These are phyloP conservation scores for Neurospora pannonica DNA, from an alignment of 495 filamentous ascomycete genomes.

Conservation along the genomic window DNA sequence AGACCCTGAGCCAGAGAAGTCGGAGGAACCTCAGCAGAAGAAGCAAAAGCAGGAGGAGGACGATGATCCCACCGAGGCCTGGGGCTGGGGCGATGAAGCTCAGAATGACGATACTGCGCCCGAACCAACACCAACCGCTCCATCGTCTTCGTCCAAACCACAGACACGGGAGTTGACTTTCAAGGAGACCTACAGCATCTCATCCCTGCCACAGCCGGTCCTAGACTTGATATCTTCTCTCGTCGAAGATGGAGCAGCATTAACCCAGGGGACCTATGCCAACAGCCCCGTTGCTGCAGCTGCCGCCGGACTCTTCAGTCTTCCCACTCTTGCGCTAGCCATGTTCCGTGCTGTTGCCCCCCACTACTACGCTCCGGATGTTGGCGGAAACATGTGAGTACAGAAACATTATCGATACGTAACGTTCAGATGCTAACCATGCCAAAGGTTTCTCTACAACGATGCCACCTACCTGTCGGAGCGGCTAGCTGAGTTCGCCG, in stretches of 20 bases:
- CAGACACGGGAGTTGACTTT: constrained; percentile 53
- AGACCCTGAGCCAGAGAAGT: constrained; percentile 24
- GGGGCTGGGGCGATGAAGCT: constrained; percentile 62
- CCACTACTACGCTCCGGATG: constrained; percentile 59
- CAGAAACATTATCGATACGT: background rate
- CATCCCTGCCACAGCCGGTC: constrained; percentile 70
- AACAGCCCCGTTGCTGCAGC: constrained; percentile 54
- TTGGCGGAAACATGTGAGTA: constrained; percentile 64
- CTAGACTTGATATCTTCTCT: constrained; percentile 60
- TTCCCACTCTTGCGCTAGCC: constrained; percentile 77
- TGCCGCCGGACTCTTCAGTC: constrained; percentile 61
- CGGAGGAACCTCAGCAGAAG: constrained; percentile 14
- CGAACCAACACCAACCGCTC: constrained; percentile 8
- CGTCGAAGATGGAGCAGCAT: constrained; percentile 56
- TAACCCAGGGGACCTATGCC: constrained; percentile 36
- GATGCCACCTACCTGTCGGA: constrained; percentile 74
- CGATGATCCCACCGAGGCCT: constrained; percentile 52
- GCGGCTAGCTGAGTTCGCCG: constrained; percentile 50
- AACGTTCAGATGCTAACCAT: constrained; percentile 5
- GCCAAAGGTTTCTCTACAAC: constrained; percentile 72
- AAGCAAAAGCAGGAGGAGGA: constrained; percentile 26
- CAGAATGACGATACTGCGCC: constrained; percentile 4
- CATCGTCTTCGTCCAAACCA: constrained; percentile 7
- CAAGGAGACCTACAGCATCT: constrained; percentile 79
- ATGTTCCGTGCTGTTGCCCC: constrained; percentile 86